Evolutionary conservation across 495 filamentous ascomycete species (phyloP).

Genomic region (Aspergillus baeticus): DNA sequence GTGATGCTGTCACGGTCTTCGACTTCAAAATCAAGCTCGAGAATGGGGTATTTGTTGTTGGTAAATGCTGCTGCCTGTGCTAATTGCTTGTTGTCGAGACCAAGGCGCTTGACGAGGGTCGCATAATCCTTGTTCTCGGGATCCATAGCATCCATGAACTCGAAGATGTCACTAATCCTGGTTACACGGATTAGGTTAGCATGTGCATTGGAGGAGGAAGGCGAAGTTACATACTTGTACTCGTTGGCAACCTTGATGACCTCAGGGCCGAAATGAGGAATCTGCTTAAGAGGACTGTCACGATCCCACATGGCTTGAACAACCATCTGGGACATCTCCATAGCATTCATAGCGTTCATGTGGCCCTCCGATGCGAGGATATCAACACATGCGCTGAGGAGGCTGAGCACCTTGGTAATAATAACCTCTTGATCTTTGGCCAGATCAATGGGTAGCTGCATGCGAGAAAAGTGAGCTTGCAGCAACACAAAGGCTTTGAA

Average conservation of each 20-base stretch:
- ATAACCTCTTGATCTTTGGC: slow-evolving; percentile 94
- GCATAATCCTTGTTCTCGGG: slow-evolving; percentile 81
- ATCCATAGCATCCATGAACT: slow-evolving; percentile 99
- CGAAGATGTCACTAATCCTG: slow-evolving; percentile 85
- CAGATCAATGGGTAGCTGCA: slow-evolving; percentile 95
- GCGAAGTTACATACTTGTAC: slow-evolving; percentile 60
- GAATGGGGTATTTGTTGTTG: slow-evolving; percentile 93
- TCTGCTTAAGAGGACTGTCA: slow-evolving; percentile 95
- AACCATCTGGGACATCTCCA: slow-evolving; percentile 99
- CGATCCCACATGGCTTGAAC: slow-evolving; percentile 99
- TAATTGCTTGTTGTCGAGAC: slow-evolving; percentile 78
- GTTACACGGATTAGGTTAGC: slow-evolving; percentile 34
- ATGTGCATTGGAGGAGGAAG: not conserved
- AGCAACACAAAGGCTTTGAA: slow-evolving; percentile 97
- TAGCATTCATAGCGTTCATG: slow-evolving; percentile 93
- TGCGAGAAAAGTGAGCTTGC: slow-evolving; percentile 95
- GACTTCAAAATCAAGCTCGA: slow-evolving; percentile 85
- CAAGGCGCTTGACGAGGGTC: slow-evolving; percentile 70
- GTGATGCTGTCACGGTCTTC: slow-evolving; percentile 76
- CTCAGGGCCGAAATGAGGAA: slow-evolving; percentile 87
- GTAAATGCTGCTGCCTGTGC: slow-evolving; percentile 90
- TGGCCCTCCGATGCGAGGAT: slow-evolving; percentile 95
- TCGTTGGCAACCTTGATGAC: slow-evolving; percentile 81
- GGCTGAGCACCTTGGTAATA: slow-evolving; percentile 77
- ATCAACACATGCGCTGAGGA: slow-evolving; percentile 90